Percentiles rank a stretch among this genome's conserved stretches.
phyloP scores from a whole-genome alignment of 2,329 filamentous ascomycete genomes.

The Fusarium circinatum region DNA sequence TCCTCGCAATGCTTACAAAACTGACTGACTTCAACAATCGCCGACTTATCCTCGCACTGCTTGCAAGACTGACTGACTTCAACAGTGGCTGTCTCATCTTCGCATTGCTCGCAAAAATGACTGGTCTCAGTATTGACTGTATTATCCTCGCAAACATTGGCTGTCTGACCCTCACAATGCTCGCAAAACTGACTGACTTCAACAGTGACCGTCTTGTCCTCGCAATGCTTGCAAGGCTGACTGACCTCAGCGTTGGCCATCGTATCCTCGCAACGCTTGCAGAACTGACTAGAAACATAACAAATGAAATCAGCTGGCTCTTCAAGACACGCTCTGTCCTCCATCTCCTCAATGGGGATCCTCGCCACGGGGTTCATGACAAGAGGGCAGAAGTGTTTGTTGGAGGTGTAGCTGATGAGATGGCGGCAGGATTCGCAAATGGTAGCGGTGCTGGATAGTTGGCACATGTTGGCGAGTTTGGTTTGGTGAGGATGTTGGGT shows the following conservation, averaged over 20 bases:
- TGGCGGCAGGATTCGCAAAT: slow-evolving; percentile 8
- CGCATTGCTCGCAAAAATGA: too few relatives aligned
- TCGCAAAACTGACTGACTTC: too few relatives aligned
- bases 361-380: background rate
- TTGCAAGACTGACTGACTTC: background rate
- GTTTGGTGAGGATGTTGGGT: background rate
- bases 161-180: too few relatives aligned
- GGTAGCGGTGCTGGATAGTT: background rate
- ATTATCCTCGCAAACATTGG: background rate
- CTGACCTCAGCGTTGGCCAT: too few relatives aligned
- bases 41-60: background rate
- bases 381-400: background rate
- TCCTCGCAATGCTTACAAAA: background rate
- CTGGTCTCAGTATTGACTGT: too few relatives aligned
- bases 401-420: background rate
- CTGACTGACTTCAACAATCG: rapidly evolving
- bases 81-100: too few relatives aligned
- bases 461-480: slow-evolving; percentile 16
- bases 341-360: background rate
- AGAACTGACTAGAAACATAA: background rate
- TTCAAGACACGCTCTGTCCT: background rate
- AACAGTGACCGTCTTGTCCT: too few relatives aligned
- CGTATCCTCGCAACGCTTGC: background rate
- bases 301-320: background rate
- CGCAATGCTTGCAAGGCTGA: background rate